These are phyloP conservation scores for Vigna radiata DNA, from an alignment of 306 rosid species.

Conservation along the genomic window DNA sequence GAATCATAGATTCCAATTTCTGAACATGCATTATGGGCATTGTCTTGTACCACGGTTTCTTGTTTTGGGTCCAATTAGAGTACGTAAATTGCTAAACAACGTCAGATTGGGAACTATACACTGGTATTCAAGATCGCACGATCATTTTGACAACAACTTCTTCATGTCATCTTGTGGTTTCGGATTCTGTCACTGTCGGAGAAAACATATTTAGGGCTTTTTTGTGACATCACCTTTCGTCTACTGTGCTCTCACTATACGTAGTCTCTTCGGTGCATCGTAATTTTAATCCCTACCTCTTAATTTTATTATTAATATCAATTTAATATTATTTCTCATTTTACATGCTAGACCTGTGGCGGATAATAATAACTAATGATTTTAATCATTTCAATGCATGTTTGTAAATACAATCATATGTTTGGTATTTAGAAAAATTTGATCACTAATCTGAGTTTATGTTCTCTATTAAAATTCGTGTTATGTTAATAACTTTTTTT, in stretches of 20 bases:
- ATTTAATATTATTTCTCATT: not conserved
- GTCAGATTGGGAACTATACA: not conserved
- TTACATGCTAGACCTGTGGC: not conserved
- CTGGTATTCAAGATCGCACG: not conserved
- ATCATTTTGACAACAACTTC: not conserved
- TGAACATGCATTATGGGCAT: conserved; percentile 35
- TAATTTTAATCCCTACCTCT: not conserved
- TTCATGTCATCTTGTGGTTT: conserved; percentile 29
- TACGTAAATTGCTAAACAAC: not conserved
- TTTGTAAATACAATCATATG: too few species aligned
- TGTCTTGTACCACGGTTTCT: conserved; percentile 19
- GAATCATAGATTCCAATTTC: conserved; percentile 23
- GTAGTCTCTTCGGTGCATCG: not conserved
- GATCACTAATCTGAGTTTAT: too few species aligned
- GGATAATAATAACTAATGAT: too few species aligned
- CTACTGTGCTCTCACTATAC: not conserved
- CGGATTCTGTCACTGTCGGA: conserved; percentile 25
- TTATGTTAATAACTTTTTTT: too few species aligned
- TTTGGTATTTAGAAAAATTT: too few species aligned
- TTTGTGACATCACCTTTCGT: not conserved
- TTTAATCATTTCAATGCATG: too few species aligned
- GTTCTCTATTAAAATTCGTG: too few species aligned
- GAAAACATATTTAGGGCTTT: not conserved
- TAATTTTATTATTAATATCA: not conserved
- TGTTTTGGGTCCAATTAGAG: not conserved